These are phyloP conservation scores for Tephrocybe sp. DNA, from an alignment of 768 basidiomycete genomes.

Conservation along the genomic window DNA sequence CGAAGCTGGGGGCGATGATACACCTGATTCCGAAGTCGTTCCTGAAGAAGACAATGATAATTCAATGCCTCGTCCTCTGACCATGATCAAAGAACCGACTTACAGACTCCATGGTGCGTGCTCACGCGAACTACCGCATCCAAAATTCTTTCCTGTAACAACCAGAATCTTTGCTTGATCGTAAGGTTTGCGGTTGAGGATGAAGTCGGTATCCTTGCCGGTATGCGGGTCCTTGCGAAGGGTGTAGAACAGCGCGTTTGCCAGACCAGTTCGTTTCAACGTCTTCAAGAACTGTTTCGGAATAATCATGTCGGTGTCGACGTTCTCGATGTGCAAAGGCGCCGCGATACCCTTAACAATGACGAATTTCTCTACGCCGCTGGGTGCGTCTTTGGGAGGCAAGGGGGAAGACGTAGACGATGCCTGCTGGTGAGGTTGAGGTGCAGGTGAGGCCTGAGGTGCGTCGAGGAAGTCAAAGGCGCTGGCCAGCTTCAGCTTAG, in stretches of 20 bases:
- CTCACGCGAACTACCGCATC: slow-evolving; percentile 87
- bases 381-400: slow-evolving; percentile 43
- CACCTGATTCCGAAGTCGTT: slow-evolving; percentile 91
- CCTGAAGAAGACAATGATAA: slow-evolving; percentile 36
- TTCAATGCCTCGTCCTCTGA: slow-evolving; percentile 4
- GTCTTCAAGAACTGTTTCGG: slow-evolving; percentile 95
- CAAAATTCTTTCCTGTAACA: slow-evolving; percentile 87
- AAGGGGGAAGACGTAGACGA: slow-evolving; percentile 32
- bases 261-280: slow-evolving; percentile 85
- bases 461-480: slow-evolving; percentile 80
- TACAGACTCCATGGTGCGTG: slow-evolving; percentile 89
- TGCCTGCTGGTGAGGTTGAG: slow-evolving; percentile 30
- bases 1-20: slow-evolving; percentile 86
- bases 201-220: slow-evolving; percentile 79
- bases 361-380: slow-evolving; percentile 61
- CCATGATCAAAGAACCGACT: slow-evolving; percentile 27
- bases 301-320: slow-evolving; percentile 94
- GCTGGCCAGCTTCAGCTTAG: slow-evolving; percentile 68
- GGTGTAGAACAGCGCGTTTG: slow-evolving; percentile 81
- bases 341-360: slow-evolving; percentile 74
- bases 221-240: slow-evolving; percentile 77
- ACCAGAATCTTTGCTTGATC: slow-evolving; percentile 77
- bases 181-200: slow-evolving; percentile 81
- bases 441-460: slow-evolving; percentile 56
- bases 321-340: slow-evolving; percentile 79